phyloP scores from a whole-genome alignment of 352 stramenopile genomes.

The Phytophthora chlamydospora region DNA sequence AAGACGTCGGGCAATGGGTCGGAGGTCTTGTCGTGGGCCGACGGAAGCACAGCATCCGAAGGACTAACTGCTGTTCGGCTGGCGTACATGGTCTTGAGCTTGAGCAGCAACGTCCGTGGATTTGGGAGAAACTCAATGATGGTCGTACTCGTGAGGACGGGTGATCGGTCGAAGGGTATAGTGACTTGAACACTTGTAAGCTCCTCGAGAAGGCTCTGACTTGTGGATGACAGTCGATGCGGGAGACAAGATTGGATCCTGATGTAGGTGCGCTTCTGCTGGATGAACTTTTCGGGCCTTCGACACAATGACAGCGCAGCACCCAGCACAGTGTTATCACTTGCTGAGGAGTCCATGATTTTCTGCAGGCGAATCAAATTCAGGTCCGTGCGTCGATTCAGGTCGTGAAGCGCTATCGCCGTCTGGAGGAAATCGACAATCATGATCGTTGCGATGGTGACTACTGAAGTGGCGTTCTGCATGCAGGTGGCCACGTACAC shows the following conservation, averaged over 20 bases:
- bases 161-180: too few species aligned
- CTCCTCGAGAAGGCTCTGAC: not conserved
- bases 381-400: slow-evolving; percentile 4
- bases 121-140: too few species aligned
- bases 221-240: slow-evolving; percentile 1
- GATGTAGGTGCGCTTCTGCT: slow-evolving; percentile 9
- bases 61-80: too few species aligned
- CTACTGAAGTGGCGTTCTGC: slow-evolving; percentile 12
- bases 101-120: too few species aligned
- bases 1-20: not conserved
- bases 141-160: too few species aligned
- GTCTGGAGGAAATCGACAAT: slow-evolving; percentile 5
- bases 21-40: too few species aligned
- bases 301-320: slow-evolving; percentile 1
- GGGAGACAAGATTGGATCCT: slow-evolving; percentile 7
- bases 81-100: too few species aligned
- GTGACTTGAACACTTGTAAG: not conserved
- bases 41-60: too few species aligned
- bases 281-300: not conserved
- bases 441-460: slow-evolving; percentile 11
- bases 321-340: not conserved
- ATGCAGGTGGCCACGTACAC: slow-evolving; percentile 25
- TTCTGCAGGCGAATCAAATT: slow-evolving; percentile 4
- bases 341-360: not conserved
- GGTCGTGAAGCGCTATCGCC: slow-evolving; percentile 1